These are phyloP conservation scores for Comarum palustre DNA, from an alignment of 306 rosid genomes.

Conservation along the genomic window DNA sequence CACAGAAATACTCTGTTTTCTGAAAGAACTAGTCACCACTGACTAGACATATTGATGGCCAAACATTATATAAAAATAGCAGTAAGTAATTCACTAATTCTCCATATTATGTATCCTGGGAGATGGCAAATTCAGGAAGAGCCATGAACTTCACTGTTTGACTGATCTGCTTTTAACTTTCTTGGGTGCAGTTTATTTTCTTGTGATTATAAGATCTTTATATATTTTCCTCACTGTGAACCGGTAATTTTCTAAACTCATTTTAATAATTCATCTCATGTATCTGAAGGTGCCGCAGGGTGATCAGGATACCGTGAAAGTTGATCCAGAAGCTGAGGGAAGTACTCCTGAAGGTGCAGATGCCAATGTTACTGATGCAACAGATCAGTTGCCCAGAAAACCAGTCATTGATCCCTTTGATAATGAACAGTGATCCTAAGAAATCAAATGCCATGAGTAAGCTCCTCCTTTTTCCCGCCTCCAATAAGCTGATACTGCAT, in stretches of 20 bases:
- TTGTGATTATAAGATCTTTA: background rate
- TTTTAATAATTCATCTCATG: background rate
- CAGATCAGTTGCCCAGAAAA: conserved; percentile 37
- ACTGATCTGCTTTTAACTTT: background rate
- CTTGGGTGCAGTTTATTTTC: background rate
- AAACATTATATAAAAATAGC: background rate
- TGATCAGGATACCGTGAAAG: conserved; percentile 36
- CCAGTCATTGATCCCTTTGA: conserved; percentile 68
- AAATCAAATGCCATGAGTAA: conserved; percentile 81
- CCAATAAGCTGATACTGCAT: background rate
- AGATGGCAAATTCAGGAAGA: background rate
- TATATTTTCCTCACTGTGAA: background rate
- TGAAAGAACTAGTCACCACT: background rate
- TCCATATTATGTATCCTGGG: background rate
- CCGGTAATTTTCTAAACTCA: too few species aligned
- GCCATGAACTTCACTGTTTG: background rate
- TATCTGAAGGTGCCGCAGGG: conserved; percentile 46
- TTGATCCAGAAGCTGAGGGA: conserved; percentile 40
- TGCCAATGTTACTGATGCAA: conserved; percentile 28
- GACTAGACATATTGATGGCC: background rate
- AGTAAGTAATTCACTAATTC: background rate
- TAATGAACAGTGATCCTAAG: conserved; percentile 62
- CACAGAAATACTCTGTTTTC: background rate
- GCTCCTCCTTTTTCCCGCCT: conserved; percentile 12
- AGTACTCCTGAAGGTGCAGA: conserved; percentile 27